Evolutionary conservation across 495 filamentous ascomycete genomes (phyloP).

Genomic region (Cercophora sp.): DNA sequence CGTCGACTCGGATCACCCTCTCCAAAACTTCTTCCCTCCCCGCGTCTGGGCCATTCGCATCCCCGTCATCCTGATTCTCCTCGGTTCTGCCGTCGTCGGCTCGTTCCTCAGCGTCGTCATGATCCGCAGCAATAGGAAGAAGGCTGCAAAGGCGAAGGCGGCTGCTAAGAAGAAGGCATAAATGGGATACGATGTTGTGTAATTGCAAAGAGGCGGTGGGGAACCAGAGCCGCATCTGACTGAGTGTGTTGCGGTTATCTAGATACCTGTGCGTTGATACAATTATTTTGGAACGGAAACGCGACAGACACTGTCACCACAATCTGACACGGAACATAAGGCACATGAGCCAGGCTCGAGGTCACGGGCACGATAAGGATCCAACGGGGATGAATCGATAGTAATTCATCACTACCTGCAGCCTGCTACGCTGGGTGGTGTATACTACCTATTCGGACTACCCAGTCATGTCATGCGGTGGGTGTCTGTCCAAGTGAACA

Average conservation of each 20-base stretch:
- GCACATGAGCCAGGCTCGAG: no score
- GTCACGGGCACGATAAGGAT: no score
- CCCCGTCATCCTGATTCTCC: constrained; percentile 89
- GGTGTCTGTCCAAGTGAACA: constrained; percentile 6
- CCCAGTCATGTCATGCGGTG: background rate
- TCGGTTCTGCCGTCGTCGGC: constrained; percentile 90
- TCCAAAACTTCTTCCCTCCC: constrained; percentile 92
- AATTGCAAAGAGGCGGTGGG: no score
- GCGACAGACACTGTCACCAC: no score
- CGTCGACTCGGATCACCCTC: constrained; percentile 87
- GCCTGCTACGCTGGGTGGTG: background rate
- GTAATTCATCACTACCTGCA: constrained; percentile 1
- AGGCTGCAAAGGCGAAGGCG: constrained; percentile 85
- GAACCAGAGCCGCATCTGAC: no score
- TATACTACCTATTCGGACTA: background rate
- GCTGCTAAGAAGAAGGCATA: constrained; percentile 46
- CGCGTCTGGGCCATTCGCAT: constrained; percentile 99
- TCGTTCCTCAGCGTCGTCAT: constrained; percentile 96
- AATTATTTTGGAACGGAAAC: no score
- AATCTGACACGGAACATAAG: no score
- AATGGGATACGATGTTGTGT: no score
- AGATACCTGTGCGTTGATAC: no score
- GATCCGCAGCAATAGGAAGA: constrained; percentile 98
- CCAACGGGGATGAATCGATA: no score
- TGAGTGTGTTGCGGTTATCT: no score